Base-by-base conservation (phyloP, 495 filamentous ascomycete genomes). In the Talaromyces proteolyticus region DNA sequence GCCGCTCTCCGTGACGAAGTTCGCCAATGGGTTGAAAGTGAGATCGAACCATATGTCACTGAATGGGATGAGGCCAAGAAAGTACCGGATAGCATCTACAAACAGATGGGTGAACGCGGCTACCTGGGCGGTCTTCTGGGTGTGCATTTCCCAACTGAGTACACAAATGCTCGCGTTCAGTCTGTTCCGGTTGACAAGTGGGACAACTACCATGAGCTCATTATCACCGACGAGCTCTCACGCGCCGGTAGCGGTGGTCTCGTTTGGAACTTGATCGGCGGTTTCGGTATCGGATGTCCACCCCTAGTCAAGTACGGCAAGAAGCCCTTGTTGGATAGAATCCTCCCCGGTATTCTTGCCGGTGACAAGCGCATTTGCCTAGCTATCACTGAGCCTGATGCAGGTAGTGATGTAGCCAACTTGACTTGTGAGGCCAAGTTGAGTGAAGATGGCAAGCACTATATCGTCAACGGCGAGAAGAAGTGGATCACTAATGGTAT, bases 401-500 rank as follows among this genome's bases (percentile, higher is more conserved):
- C 84, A 1, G 86, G 86, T 23, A 80, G 78, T 62, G 93, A 98
- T 66, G 93, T 98, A 14, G 93, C 93, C 47, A 96, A 94, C 69
- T 68, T 98, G 36, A 91, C 84, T 20, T 96, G 92, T 64, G 91
- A 96, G 75, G 93, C 93, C 22, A 95, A 94, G 73, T 85, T 95
- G 39, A 84, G 77, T 46, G 82, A 89, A 57, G 92, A 96, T 62
- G 93, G 93, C 61, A 98, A 96, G 77, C 89, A 96, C 68, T 98
- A 94, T 68, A 96, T 98, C 52, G 93, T 98, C 68, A 98, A 97
- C 63, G 93, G 93, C 38, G 93, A 96, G 79, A 97, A 98, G 84
- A 98, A 98, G 70, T 97, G 93, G 93, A 98, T 98, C 68, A 96
- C 92, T 61, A 97, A 98, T 74, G 93, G 93, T 58, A 79, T 96